Conservation (phyloP, 1,284 basidiomycete genomes). For the Papiliotrema nemorosa region DNA sequence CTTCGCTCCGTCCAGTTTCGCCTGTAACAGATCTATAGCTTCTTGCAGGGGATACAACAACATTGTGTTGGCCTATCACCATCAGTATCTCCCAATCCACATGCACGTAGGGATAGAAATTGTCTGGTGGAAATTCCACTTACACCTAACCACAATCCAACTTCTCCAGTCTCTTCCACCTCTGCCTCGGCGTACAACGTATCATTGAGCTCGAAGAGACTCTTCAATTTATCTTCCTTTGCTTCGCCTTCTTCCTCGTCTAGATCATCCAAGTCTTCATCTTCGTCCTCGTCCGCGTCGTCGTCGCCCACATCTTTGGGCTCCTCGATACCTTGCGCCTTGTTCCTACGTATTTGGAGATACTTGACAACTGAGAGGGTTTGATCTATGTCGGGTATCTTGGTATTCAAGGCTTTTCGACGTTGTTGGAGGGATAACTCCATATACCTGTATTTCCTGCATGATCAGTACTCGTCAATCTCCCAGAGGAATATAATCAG, state of each 20-base stretch:
- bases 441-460: constrained; percentile 98
- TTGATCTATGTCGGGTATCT: constrained; percentile 95
- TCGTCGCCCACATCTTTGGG: constrained; percentile 51
- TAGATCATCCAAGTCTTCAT: constrained; percentile 53
- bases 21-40: constrained; percentile 70
- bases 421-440: constrained; percentile 80
- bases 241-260: constrained; percentile 47
- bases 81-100: too few species aligned
- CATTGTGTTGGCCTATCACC: constrained; percentile 99
- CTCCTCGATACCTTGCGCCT: constrained; percentile 27
- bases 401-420: constrained; percentile 75
- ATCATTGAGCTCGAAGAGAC: constrained; percentile 93
- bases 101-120: background rate
- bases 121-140: constrained; percentile 42
- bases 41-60: constrained; percentile 84
- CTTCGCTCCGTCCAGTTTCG: constrained; percentile 76
- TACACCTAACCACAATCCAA: constrained; percentile 95
- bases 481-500: too few species aligned
- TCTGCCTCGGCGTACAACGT: constrained; percentile 90
- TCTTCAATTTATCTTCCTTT: constrained; percentile 61
- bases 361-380: constrained; percentile 86
- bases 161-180: constrained; percentile 79
- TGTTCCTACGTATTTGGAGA: constrained; percentile 67
- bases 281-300: too few species aligned
- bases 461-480: constrained; percentile 6